phyloP scores from a whole-genome alignment of 345 rosid species.

The Lepidium sativum region DNA sequence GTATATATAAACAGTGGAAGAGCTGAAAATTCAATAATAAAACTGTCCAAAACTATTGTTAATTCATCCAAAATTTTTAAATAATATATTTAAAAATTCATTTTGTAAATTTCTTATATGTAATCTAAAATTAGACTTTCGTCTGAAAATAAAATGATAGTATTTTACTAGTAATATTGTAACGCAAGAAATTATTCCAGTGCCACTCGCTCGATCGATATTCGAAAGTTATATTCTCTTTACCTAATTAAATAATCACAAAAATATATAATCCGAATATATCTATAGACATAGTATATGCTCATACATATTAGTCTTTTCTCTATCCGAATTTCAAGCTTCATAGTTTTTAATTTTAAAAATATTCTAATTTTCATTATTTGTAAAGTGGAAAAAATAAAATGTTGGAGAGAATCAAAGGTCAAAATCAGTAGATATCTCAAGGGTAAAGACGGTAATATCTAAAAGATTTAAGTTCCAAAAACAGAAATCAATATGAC shows the following conservation, averaged over 20 bases:
- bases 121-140: neutral
- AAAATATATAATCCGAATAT: conserved; percentile 11
- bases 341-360: neutral
- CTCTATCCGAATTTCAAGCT: conserved; percentile 17
- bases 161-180: neutral
- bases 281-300: conserved; percentile 20
- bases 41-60: neutral
- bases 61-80: neutral
- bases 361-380: neutral
- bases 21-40: neutral
- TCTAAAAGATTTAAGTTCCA: conserved; percentile 6
- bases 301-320: conserved; percentile 12
- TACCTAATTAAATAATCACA: conserved; percentile 9
- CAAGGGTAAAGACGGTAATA: neutral
- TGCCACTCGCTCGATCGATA: conserved; percentile 27
- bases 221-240: conserved; percentile 27
- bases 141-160: neutral
- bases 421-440: conserved; percentile 6
- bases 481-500: conserved; percentile 11
- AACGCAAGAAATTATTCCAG: conserved; percentile 12
- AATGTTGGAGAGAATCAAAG: conserved; percentile 16
- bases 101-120: too few relatives aligned
- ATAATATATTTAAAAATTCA: neutral
- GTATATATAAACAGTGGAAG: neutral
- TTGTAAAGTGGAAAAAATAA: neutral